These are phyloP conservation scores for Hypoxylon sp. DNA, from an alignment of 2,329 filamentous ascomycete genomes.

Conservation along the genomic window DNA sequence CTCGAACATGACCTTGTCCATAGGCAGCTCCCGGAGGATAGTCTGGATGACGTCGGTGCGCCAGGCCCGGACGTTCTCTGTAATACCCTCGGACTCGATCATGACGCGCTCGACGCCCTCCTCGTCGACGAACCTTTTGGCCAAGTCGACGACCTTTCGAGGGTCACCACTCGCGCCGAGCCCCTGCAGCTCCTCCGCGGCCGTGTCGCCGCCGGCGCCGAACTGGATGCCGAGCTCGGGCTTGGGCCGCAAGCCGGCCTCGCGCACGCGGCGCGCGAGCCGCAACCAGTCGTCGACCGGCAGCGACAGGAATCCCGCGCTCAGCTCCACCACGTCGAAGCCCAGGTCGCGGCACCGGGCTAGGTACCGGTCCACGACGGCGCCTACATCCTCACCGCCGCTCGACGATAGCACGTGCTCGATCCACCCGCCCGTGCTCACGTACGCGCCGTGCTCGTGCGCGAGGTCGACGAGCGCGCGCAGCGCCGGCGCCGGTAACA, in stretches of 20 bases:
- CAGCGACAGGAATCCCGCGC: slow-evolving; percentile 61
- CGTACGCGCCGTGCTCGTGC: slow-evolving; percentile 58
- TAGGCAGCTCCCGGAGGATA: slow-evolving; percentile 59
- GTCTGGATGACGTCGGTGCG: slow-evolving; percentile 62
- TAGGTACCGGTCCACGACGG: slow-evolving; percentile 60
- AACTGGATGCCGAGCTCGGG: slow-evolving; percentile 65
- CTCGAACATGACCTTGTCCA: slow-evolving; percentile 65
- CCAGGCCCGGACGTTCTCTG: slow-evolving; percentile 63
- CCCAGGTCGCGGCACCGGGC: slow-evolving; percentile 59
- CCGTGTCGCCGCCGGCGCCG: slow-evolving; percentile 62
- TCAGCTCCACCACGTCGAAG: slow-evolving; percentile 63
- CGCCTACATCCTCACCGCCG: slow-evolving; percentile 46
- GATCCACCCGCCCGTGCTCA: slow-evolving; percentile 64
- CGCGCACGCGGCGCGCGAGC: slow-evolving; percentile 56
- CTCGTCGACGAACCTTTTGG: slow-evolving; percentile 56
- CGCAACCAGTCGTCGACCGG: slow-evolving; percentile 62
- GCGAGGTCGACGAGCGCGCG: slow-evolving; percentile 58
- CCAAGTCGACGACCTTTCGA: slow-evolving; percentile 57
- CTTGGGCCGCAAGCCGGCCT: slow-evolving; percentile 58
- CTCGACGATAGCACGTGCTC: slow-evolving; percentile 58
- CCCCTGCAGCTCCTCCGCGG: slow-evolving; percentile 54
- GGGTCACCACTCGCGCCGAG: slow-evolving; percentile 60
- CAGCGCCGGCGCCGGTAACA: slow-evolving; percentile 56
- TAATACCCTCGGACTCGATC: slow-evolving; percentile 68
- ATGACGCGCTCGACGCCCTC: slow-evolving; percentile 63